Evolutionary conservation across 164 flowering plant species (phyloP).

Genomic region (Stephania japonica): DNA sequence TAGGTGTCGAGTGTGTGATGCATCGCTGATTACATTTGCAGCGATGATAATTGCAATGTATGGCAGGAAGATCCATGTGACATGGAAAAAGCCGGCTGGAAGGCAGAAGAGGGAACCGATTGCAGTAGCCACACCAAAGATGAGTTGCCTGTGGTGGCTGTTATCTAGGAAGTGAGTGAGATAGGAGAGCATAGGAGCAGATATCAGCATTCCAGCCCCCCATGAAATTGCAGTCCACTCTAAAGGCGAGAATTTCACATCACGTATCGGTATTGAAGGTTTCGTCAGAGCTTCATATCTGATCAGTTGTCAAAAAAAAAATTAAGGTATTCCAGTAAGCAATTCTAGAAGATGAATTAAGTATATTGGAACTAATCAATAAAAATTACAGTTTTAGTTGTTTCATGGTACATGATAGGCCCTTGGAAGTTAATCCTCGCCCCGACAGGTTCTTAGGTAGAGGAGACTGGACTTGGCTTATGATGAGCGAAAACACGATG

Average conservation of each 20-base stretch:
- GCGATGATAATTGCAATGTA: constrained; percentile 38
- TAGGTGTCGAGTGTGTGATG: constrained; percentile 55
- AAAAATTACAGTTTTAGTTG: constrained; percentile 37
- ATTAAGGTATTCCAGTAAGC: neutral
- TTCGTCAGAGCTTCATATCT: constrained; percentile 41
- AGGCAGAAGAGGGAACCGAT: constrained; percentile 55
- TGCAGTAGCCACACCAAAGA: constrained; percentile 34
- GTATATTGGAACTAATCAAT: neutral
- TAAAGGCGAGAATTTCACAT: constrained; percentile 33
- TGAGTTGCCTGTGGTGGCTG: constrained; percentile 30
- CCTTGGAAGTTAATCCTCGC: constrained; percentile 18
- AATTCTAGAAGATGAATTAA: neutral
- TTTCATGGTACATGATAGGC: constrained; percentile 23
- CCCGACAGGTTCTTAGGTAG: constrained; percentile 19
- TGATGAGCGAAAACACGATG: constrained; percentile 51
- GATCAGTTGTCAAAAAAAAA: neutral
- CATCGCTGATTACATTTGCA: constrained; percentile 26
- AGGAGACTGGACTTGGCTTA: constrained; percentile 23
- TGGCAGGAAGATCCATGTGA: constrained; percentile 42
- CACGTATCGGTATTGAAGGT: constrained; percentile 16
- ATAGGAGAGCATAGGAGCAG: constrained; percentile 33
- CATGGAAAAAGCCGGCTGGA: constrained; percentile 46
- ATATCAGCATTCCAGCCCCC: constrained; percentile 41
- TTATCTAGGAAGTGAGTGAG: constrained; percentile 44
- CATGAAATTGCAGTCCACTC: constrained; percentile 52